A percentile compares a stretch with the other conserved stretches of the same genome.
Evolutionary conservation across 495 filamentous ascomycete genomes (phyloP).

Genomic region (Physcia stellaris): DNA sequence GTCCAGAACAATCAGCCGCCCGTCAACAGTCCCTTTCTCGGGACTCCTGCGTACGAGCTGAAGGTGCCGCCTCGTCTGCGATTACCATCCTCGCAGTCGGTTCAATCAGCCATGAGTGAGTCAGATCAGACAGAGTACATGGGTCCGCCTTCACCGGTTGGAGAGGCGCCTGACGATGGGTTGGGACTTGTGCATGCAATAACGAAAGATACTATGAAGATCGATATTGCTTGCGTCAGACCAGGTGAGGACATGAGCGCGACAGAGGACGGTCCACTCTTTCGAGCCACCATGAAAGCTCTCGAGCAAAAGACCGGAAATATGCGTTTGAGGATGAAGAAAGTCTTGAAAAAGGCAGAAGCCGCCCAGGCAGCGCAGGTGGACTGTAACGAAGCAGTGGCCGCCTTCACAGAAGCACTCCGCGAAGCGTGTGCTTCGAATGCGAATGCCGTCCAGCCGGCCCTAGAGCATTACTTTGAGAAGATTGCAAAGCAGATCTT

Average conservation of each 20-base stretch:
- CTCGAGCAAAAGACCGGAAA: conserved; percentile 95
- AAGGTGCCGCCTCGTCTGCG: conserved; percentile 62
- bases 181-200: conserved; percentile 27
- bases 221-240: conserved; percentile 75
- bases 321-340: conserved; percentile 87
- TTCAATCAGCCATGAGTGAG: conserved; percentile 64
- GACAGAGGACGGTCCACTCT: conserved; percentile 86
- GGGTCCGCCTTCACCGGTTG: conserved; percentile 58
- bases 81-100: conserved; percentile 67
- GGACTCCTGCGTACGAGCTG: conserved; percentile 57
- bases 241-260: conserved; percentile 78
- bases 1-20: conserved; percentile 52
- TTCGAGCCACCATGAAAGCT: conserved; percentile 92
- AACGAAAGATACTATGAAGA: conserved; percentile 51
- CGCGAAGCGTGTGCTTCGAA: conserved; percentile 81
- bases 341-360: conserved; percentile 83
- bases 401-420: conserved; percentile 73
- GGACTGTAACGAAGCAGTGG: conserved; percentile 71
- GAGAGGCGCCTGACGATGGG: conserved; percentile 29
- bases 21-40: conserved; percentile 25
- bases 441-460: conserved; percentile 87
- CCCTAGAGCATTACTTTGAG: conserved; percentile 95
- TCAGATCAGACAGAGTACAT: conserved; percentile 40
- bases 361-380: conserved; percentile 66
- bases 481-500: conserved; percentile 90